Percentiles rank a stretch among this genome's conserved stretches.
These are phyloP conservation scores for Leishmania braziliensis DNA, from an alignment of 208 protist genomes.

Conservation along the genomic window DNA sequence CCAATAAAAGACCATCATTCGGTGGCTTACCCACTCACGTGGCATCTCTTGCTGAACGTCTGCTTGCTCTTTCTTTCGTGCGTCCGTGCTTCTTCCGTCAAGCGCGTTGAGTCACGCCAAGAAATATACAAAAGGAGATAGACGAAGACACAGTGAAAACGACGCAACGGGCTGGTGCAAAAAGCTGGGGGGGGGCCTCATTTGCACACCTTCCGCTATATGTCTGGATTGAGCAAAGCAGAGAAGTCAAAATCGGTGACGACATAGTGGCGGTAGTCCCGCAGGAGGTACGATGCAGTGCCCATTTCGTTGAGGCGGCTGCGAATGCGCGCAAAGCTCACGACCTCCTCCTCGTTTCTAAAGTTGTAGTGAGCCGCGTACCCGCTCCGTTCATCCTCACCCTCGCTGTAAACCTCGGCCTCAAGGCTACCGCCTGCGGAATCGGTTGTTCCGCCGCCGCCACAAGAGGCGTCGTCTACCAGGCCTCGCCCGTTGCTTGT, in stretches of 20 bases:
- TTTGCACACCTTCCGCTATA: conserved; percentile 17
- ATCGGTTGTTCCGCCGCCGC: not conserved
- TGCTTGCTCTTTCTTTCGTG: not conserved
- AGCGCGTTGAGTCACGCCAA: not conserved
- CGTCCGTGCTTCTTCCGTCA: not conserved
- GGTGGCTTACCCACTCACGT: not conserved
- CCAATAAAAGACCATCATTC: not conserved
- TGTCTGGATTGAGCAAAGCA: conserved; percentile 36
- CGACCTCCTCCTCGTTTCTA: conserved; percentile 74
- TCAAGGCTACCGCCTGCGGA: not conserved
- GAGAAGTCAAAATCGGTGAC: conserved; percentile 75
- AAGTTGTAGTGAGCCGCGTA: conserved; percentile 63
- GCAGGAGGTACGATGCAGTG: conserved; percentile 61
- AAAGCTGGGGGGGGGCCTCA: not conserved
- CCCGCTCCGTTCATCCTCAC: conserved; percentile 81
- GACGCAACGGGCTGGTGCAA: not conserved
- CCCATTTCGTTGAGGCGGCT: conserved; percentile 86
- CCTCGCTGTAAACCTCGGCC: conserved; percentile 61
- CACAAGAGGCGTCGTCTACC: not conserved
- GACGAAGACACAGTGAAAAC: not conserved
- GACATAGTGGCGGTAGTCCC: conserved; percentile 69
- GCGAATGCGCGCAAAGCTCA: conserved; percentile 73
- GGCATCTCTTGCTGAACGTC: not conserved
- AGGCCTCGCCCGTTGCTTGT: conserved; percentile 6
- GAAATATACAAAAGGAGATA: not conserved